Percentiles rank a stretch among this genome's conserved stretches.
Conservation (phyloP, 768 basidiomycete species). For the Agrocybe praecox region DNA sequence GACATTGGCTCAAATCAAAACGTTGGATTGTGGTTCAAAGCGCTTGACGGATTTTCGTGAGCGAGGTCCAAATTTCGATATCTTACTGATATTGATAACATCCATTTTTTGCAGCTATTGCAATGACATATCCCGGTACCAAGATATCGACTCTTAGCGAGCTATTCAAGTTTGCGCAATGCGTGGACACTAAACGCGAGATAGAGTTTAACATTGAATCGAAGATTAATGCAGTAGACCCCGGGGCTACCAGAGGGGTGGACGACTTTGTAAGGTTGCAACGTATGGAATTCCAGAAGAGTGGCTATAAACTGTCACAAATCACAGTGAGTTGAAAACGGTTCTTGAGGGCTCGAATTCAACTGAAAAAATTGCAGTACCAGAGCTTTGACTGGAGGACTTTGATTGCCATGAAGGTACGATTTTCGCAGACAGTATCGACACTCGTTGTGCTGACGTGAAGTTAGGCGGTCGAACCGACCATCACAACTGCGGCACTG, state of each 20-base stretch:
- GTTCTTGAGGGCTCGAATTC: neutral
- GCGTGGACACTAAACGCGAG: constrained; percentile 64
- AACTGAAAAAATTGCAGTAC: constrained; percentile 42
- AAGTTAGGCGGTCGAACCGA: constrained; percentile 53
- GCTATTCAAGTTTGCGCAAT: constrained; percentile 75
- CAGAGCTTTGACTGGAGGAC: constrained; percentile 88
- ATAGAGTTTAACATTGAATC: constrained; percentile 82
- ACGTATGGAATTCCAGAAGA: constrained; percentile 55
- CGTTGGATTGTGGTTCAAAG: constrained; percentile 77
- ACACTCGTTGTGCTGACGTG: too few species aligned
- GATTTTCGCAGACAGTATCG: neutral
- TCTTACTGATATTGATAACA: too few species aligned
- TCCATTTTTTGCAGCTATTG: constrained; percentile 47
- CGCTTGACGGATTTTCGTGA: constrained; percentile 61
- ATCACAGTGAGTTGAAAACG: constrained; percentile 52
- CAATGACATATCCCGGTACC: constrained; percentile 66
- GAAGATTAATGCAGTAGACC: constrained; percentile 61
- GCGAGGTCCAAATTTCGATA: constrained; percentile 16
- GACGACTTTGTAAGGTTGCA: constrained; percentile 66
- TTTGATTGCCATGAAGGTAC: constrained; percentile 68
- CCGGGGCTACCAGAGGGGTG: constrained; percentile 53
- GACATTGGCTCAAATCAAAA: constrained; percentile 78
- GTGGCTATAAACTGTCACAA: constrained; percentile 55
- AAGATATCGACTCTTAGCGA: constrained; percentile 75
- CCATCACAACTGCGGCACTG: constrained; percentile 63